These are phyloP conservation scores for Kuraishia cidri DNA, from an alignment of 805 yeast genomes.

Conservation along the genomic window DNA sequence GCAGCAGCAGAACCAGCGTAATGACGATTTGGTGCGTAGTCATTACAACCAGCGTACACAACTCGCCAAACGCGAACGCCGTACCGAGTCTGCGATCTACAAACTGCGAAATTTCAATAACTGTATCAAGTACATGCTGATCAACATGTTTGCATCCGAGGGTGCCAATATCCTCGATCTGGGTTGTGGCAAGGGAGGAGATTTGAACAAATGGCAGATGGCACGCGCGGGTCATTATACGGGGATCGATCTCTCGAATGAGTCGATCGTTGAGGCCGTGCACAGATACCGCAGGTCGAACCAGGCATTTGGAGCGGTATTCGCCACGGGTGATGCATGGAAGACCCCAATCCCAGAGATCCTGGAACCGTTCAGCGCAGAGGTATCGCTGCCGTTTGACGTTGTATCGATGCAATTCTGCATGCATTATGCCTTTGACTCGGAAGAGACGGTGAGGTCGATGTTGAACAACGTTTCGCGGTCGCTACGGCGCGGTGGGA, in stretches of 20 bases:
- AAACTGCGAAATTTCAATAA: conserved; percentile 86
- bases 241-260: conserved; percentile 89
- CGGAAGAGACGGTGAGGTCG: conserved; percentile 69
- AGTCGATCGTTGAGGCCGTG: conserved; percentile 77
- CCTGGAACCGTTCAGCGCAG: conserved; percentile 54
- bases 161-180: conserved; percentile 65
- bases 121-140: conserved; percentile 78
- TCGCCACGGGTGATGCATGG: conserved; percentile 91
- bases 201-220: conserved; percentile 79
- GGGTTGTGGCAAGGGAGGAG: conserved; percentile 99
- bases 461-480: conserved; percentile 68
- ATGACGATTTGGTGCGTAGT: conserved; percentile 61
- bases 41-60: conserved; percentile 85
- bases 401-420: conserved; percentile 88
- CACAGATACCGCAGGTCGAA: conserved; percentile 50
- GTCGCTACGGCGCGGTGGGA: conserved; percentile 75
- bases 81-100: conserved; percentile 77
- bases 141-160: conserved; percentile 55
- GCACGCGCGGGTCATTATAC: conserved; percentile 68
- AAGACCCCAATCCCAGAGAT: conserved; percentile 59
- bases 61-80: conserved; percentile 47
- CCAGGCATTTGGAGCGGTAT: conserved; percentile 64
- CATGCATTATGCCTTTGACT: conserved; percentile 88
- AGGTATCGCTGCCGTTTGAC: conserved; percentile 74
- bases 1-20: conserved; percentile 8